Conservation (phyloP, 1,284 basidiomycete species). For the Macrocystidia cucumis region DNA sequence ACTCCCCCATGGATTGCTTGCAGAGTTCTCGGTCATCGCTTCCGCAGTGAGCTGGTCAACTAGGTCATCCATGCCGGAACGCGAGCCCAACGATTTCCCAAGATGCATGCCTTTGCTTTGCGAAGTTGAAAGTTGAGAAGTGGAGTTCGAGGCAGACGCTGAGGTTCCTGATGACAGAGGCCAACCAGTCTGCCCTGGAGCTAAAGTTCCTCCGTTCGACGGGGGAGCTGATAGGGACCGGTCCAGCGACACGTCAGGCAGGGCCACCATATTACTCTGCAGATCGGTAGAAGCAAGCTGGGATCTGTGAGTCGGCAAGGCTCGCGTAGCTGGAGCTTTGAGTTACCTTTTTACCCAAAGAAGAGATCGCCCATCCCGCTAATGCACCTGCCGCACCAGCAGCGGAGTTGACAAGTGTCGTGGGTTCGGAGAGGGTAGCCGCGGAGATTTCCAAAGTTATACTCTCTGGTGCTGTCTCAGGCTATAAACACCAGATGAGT, state of each 20-base stretch:
- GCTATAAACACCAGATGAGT: slow-evolving; percentile 32
- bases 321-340: background rate
- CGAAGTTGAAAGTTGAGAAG: too few relatives aligned
- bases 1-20: slow-evolving; percentile 58
- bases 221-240: slow-evolving; percentile 29
- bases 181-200: slow-evolving; percentile 7
- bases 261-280: slow-evolving; percentile 51
- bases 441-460: slow-evolving; percentile 20
- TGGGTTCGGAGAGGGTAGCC: slow-evolving; percentile 34
- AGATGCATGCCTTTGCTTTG: slow-evolving; percentile 60
- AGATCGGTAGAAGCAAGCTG: slow-evolving; percentile 68
- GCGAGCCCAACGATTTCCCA: too few relatives aligned
- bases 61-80: too few relatives aligned
- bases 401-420: slow-evolving; percentile 73
- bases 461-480: slow-evolving; percentile 52
- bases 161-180: too few relatives aligned
- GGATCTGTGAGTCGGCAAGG: background rate
- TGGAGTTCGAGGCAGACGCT: too few relatives aligned
- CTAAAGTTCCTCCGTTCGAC: slow-evolving; percentile 12
- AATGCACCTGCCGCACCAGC: slow-evolving; percentile 86
- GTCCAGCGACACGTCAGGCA: slow-evolving; percentile 24
- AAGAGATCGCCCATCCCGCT: slow-evolving; percentile 93
- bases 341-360: slow-evolving; percentile 67
- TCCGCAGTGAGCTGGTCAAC: slow-evolving; percentile 54
- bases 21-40: slow-evolving; percentile 33